Base-by-base conservation (phyloP, 2,329 filamentous ascomycete species). In the Dothiorella sarmentorum region DNA sequence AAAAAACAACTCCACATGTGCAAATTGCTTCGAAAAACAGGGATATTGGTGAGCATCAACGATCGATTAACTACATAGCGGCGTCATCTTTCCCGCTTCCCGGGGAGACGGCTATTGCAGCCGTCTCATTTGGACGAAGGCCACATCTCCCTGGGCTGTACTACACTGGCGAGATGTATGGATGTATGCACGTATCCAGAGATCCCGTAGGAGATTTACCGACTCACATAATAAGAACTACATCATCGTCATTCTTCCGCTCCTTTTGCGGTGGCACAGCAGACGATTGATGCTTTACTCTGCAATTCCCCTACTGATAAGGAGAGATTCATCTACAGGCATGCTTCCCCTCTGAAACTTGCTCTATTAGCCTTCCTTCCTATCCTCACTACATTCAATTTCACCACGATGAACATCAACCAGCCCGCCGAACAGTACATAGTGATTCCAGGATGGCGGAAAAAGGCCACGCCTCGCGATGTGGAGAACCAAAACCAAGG, bases 341-440 rank as follows among this genome's bases (percentile, higher is more conserved):
- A 9, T 9, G 20, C 7, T 26, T 26, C 7, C n/a, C 2, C 42
- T 27, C 27, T 17, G 4, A 3, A 7, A 11, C n/a, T 24, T 15
- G 13, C 17, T 13, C 24, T 24, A 3, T 24, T 11, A 24, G 11
- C 27, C 27, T 11, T 18, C 45, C 10, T 18, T 29, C 10, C 13
- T 35, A 22, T 49, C 11, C 11, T 31, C 15, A 29, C 20, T 26
- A 11, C 43, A 9, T 20, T 26, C 10, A 13, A 13, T n/a, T 24
- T 56, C 58, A 20, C 57, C 64, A 69, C 37, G 37, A 78, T 76
- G 72, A 76, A 76, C 66, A 65, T 72, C 67, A 67, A 71, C 61
- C 61, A 61, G 47, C 71, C 69, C 9, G 58, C 73, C 27, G 64
- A 67, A 37, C 68, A 63, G 64, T 69, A 71, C 61, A 65, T 74